phyloP scores from a whole-genome alignment of 306 rosid species.

The Spatholobus suberectus region DNA sequence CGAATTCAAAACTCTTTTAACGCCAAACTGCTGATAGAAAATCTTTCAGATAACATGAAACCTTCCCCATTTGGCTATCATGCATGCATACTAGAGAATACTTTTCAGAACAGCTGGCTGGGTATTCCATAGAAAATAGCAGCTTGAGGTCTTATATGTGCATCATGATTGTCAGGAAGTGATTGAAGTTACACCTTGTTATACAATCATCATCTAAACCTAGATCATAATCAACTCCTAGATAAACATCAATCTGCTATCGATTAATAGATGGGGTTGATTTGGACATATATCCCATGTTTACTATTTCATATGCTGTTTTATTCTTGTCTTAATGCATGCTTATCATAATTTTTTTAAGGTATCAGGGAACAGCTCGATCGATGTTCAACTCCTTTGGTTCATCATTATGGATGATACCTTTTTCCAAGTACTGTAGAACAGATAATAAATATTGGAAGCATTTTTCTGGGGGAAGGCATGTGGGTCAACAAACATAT shows the following conservation, averaged over 20 bases:
- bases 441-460: conserved; percentile 65
- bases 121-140: conserved; percentile 24
- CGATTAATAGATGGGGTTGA: conserved; percentile 33
- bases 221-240: not conserved
- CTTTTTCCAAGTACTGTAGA: conserved; percentile 90
- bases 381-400: conserved; percentile 90
- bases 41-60: conserved; percentile 30
- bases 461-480: conserved; percentile 65
- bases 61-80: not conserved
- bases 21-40: conserved; percentile 1
- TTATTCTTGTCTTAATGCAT: conserved; percentile 47
- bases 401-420: conserved; percentile 97
- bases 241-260: conserved; percentile 20
- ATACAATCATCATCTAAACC: conserved; percentile 4
- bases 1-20: conserved; percentile 9
- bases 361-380: conserved; percentile 97
- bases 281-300: conserved; percentile 31
- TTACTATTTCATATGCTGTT: conserved; percentile 29
- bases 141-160: conserved; percentile 29
- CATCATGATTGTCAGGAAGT: conserved; percentile 32
- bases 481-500: conserved; percentile 53
- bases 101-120: conserved; percentile 2
- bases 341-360: conserved; percentile 48
- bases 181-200: conserved; percentile 36
- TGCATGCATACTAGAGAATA: conserved; percentile 10